Evolutionary conservation across 2,329 filamentous ascomycete genomes (phyloP).

Genomic region (Colletotrichum sidae): DNA sequence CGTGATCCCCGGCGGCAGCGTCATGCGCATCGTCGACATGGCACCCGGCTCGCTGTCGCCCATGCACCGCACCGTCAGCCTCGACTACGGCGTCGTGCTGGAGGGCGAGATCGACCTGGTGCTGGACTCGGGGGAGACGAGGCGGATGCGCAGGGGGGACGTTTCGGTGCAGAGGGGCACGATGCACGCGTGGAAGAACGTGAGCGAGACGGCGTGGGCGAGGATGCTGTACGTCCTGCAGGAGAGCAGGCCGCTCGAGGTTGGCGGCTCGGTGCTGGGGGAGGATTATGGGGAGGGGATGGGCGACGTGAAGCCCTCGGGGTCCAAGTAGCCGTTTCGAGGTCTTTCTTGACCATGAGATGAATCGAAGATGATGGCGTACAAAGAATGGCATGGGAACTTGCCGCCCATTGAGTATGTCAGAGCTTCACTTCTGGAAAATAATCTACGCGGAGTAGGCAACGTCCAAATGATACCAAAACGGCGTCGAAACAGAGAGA

Average conservation of each 20-base stretch:
- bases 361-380: too few relatives aligned
- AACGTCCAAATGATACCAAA: too few relatives aligned
- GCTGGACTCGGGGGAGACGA: conserved; percentile 62
- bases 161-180: conserved; percentile 67
- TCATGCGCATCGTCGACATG: conserved; percentile 62
- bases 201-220: conserved; percentile 55
- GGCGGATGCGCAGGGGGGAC: conserved; percentile 61
- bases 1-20: conserved; percentile 51
- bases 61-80: conserved; percentile 65
- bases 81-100: conserved; percentile 68
- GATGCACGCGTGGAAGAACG: conserved; percentile 65
- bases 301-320: conserved; percentile 37
- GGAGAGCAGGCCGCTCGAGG: conserved; percentile 38
- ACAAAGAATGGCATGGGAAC: too few relatives aligned
- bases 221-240: conserved; percentile 56
- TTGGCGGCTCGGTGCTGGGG: conserved; percentile 23
- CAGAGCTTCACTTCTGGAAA: too few relatives aligned
- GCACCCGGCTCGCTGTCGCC: conserved; percentile 48
- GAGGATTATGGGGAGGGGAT: conserved; percentile 40
- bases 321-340: background rate
- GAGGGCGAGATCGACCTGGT: conserved; percentile 65
- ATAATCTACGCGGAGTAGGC: too few relatives aligned
- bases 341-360: too few relatives aligned
- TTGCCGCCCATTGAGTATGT: too few relatives aligned
- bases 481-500: too few relatives aligned